Evolutionary conservation across 2,329 filamentous ascomycete genomes (phyloP).

Genomic region (Beauveria sp.): DNA sequence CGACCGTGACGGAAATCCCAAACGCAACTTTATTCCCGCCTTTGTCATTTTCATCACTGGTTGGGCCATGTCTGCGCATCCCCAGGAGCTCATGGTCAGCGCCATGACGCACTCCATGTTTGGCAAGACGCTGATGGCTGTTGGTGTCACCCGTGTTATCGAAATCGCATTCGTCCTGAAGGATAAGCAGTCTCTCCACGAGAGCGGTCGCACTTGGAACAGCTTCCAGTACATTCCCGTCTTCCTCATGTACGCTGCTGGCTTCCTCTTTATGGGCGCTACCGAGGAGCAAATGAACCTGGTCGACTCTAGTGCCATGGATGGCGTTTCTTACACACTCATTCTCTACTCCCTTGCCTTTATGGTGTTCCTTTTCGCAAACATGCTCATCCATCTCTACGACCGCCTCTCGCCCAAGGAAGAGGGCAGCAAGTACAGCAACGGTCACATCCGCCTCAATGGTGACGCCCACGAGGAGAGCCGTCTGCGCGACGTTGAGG

Average conservation of each 20-base stretch:
- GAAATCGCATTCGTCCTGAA: constrained; percentile 83
- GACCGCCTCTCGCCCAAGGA: constrained; percentile 47
- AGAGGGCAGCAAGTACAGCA: constrained; percentile 28
- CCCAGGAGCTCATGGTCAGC: constrained; percentile 75
- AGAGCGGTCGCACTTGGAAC: constrained; percentile 62
- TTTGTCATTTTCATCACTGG: constrained; percentile 89
- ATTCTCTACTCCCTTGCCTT: constrained; percentile 89
- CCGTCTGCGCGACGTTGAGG: constrained; percentile 71
- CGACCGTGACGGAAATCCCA: constrained; percentile 73
- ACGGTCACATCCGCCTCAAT: constrained; percentile 27
- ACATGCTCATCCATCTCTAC: constrained; percentile 80
- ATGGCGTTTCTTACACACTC: constrained; percentile 85
- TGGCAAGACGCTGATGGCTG: constrained; percentile 91
- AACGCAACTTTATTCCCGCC: constrained; percentile 86
- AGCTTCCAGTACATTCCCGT: constrained; percentile 48
- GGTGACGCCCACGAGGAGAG: constrained; percentile 38
- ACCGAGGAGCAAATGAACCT: constrained; percentile 93
- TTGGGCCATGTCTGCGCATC: constrained; percentile 90
- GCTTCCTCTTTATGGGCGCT: constrained; percentile 95
- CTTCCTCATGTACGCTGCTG: constrained; percentile 78
- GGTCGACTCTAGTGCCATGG: constrained; percentile 64
- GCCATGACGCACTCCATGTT: constrained; percentile 85
- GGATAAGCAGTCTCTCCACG: constrained; percentile 58
- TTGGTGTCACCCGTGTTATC: constrained; percentile 74
- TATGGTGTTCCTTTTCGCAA: constrained; percentile 81